Base-by-base conservation (phyloP, 2,329 filamentous ascomycete species). In the Trichoderma sp. region DNA sequence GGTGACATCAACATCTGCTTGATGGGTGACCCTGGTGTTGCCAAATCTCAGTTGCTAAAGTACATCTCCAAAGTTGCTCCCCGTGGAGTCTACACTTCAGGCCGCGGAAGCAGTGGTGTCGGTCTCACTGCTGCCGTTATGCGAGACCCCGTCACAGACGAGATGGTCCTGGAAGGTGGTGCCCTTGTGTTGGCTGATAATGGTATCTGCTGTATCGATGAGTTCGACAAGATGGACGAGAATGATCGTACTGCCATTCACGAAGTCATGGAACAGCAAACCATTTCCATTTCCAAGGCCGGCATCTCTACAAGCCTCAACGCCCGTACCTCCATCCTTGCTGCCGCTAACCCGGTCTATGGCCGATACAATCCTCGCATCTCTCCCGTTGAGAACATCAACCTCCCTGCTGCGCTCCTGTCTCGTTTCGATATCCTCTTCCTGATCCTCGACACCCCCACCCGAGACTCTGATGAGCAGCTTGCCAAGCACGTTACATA, bases 21-120 rank as follows among this genome's bases (percentile, higher is more conserved):
- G 76, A 99, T 99, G 96, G 96, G 96, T 86, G 96, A 99, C 77
- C 96, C 96, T 78, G 96, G 96, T 93, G 96, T 99, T 77, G 96
- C 96, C 83, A 99, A 99, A 83, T 99, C 96, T 46, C 96, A 99
- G 83, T 84, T 99, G 73, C 87, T 99, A 73, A 98, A 97, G 82
- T 99, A 99, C 80, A 98, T 99, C 78, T 93, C 94, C 73, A 98
- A 99, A 83, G 96, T 99, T 34, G 95, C 96, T 1, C 96, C 96
- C 71, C 92, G 96, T 71, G 94, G 94, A 75, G 90, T 94, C 14
- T 94, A 94, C 81, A 94, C 91, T 5, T 92, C 91, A 4, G 91
- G 91, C 71, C 90, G 91, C 74, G 91, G 91, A 79, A 92, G 90
- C 82, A 92, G 90, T 79, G 91, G 91, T 77, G 91, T 94, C 65